These are phyloP conservation scores for Polygonum maritimum DNA, from an alignment of 148 eudicot species.

Conservation along the genomic window DNA sequence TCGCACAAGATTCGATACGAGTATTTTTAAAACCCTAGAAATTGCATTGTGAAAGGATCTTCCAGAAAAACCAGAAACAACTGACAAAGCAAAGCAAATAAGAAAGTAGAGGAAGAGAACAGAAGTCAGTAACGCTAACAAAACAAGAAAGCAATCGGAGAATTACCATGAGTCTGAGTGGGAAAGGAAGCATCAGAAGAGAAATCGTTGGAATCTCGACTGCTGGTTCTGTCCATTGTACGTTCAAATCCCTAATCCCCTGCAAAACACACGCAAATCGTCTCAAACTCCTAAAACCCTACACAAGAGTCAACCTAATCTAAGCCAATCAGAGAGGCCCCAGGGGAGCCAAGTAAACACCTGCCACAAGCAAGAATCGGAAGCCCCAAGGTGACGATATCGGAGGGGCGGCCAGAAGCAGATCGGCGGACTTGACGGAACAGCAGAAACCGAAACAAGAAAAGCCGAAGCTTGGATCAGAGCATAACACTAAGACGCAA, in stretches of 20 bases:
- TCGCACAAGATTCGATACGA: not conserved
- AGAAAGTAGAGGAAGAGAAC: not conserved
- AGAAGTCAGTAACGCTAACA: not conserved
- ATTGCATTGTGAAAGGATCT: not conserved
- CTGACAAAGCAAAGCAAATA: not conserved
- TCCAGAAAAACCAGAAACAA: not conserved
- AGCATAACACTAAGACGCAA: not conserved
- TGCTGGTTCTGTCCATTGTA: conserved; percentile 11
- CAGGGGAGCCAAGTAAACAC: not conserved
- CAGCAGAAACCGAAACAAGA: not conserved
- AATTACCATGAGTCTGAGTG: not conserved
- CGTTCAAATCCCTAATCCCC: not conserved
- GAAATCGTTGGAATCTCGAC: conserved; percentile 10
- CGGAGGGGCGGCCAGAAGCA: not conserved
- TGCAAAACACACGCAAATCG: not conserved
- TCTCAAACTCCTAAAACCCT: not conserved
- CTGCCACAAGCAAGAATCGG: not conserved
- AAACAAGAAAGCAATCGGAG: not conserved
- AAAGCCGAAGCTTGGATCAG: not conserved
- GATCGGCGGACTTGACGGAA: not conserved
- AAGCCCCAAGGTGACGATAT: not conserved
- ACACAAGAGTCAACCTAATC: not conserved
- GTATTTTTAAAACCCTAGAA: not conserved
- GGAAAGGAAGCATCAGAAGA: not conserved
- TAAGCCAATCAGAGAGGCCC: not conserved